These are phyloP conservation scores for Ogataea nakhonphanomensis DNA, from an alignment of 805 yeast species.

Conservation along the genomic window DNA sequence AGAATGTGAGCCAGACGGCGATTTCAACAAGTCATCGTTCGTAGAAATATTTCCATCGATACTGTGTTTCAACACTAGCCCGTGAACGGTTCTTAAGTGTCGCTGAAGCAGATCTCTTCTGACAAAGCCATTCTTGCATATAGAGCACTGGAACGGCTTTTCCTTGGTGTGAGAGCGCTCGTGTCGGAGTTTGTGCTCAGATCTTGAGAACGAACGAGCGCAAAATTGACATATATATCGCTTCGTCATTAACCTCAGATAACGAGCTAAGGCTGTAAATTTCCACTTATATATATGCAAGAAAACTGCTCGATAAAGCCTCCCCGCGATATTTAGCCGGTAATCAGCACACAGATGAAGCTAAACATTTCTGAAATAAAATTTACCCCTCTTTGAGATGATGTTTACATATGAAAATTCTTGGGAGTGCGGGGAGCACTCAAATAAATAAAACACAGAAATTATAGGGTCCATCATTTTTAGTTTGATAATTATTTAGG, in stretches of 20 bases:
- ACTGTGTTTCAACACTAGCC: conserved; percentile 29
- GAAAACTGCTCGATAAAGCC: not conserved
- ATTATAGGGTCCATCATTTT: not conserved
- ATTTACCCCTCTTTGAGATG: conserved; percentile 1
- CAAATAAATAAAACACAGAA: not conserved
- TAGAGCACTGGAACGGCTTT: conserved; percentile 71
- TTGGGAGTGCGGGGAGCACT: conserved; percentile 5
- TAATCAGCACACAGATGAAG: conserved; percentile 2
- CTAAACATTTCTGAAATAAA: not conserved
- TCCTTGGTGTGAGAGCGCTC: conserved; percentile 79
- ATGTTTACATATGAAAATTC: not conserved
- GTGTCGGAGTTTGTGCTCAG: conserved; percentile 75
- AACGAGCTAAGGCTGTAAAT: not conserved
- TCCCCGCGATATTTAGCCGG: conserved; percentile 13
- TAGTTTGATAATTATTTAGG: not conserved
- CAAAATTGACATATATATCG: conserved; percentile 77
- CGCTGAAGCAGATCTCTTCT: conserved; percentile 73
- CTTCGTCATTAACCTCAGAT: conserved; percentile 49
- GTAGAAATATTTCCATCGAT: conserved; percentile 27
- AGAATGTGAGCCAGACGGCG: conserved; percentile 9
- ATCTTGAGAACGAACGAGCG: conserved; percentile 74
- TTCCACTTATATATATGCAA: conserved; percentile 5
- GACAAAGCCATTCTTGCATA: conserved; percentile 71
- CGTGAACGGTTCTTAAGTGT: conserved; percentile 77
- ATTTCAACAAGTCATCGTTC: conserved; percentile 17